Evolutionary conservation across 176 grass and related monocot species (phyloP).

Genomic region (Cenchrus purpureus): DNA sequence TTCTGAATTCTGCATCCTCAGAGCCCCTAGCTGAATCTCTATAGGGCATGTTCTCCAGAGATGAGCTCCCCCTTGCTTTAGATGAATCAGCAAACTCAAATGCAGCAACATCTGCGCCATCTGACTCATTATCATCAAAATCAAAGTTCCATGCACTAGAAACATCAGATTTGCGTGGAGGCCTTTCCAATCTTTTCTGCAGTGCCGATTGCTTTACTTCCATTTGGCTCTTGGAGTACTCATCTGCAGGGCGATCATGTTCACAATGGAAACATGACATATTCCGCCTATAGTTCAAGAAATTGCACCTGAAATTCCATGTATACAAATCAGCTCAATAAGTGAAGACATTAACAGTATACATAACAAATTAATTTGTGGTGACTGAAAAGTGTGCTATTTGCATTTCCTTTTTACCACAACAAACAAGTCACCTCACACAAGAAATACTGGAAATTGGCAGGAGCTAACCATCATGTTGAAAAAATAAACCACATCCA

Average conservation of each 20-base stretch:
- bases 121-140: conserved; percentile 97
- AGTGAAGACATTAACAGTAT: neutral
- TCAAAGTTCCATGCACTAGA: conserved; percentile 91
- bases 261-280: conserved; percentile 98
- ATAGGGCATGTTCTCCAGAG: conserved; percentile 31
- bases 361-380: conserved; percentile 18
- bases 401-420: conserved; percentile 25
- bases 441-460: neutral
- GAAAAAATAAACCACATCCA: neutral
- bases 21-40: conserved; percentile 48
- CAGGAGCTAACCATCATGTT: neutral
- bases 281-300: conserved; percentile 97
- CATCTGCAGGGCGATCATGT: conserved; percentile 78
- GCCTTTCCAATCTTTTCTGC: conserved; percentile 53
- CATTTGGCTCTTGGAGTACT: conserved; percentile 73
- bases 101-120: conserved; percentile 93
- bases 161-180: conserved; percentile 66
- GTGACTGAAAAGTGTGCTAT: conserved; percentile 7
- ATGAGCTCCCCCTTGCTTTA: conserved; percentile 46
- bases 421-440: conserved; percentile 27
- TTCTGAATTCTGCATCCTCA: conserved; percentile 45
- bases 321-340: conserved; percentile 15
- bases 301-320: conserved; percentile 79
- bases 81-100: conserved; percentile 92
- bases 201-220: conserved; percentile 54